A percentile compares a stretch with the other conserved stretches of the same genome.
phyloP scores from a whole-genome alignment of 495 filamentous ascomycete species.

The Chlorociboria aeruginascens region DNA sequence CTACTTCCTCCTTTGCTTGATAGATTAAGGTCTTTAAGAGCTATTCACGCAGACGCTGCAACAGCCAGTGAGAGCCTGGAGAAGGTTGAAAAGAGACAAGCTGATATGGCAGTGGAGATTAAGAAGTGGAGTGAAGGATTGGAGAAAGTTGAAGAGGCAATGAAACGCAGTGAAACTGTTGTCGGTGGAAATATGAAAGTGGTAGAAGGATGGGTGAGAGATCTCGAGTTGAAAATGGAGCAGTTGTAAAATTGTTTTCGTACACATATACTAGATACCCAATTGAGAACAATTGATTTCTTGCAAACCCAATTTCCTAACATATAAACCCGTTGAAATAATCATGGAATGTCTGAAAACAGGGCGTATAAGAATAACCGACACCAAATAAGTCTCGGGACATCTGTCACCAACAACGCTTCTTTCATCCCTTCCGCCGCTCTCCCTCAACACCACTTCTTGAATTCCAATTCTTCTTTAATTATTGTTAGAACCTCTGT shows the following conservation, averaged over 20 bases:
- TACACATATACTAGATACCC: constrained; percentile 17
- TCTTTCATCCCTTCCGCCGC: too few relatives aligned
- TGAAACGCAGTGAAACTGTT: constrained; percentile 54
- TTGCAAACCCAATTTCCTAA: not conserved
- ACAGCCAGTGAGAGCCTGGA: constrained; percentile 70
- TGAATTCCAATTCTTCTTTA: too few relatives aligned
- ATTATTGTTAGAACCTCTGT: too few relatives aligned
- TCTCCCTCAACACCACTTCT: too few relatives aligned
- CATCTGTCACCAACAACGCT: too few relatives aligned
- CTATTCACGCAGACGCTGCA: constrained; percentile 78
- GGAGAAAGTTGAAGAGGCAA: constrained; percentile 61
- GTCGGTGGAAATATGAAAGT: constrained; percentile 66
- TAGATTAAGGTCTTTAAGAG: constrained; percentile 68
- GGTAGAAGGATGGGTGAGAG: constrained; percentile 78
- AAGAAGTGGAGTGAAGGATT: constrained; percentile 77
- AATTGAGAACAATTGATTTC: constrained; percentile 2
- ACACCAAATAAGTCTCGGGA: too few relatives aligned
- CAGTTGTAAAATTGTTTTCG: constrained; percentile 26
- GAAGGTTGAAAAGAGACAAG: constrained; percentile 65
- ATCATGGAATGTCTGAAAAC: not conserved
- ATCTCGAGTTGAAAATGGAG: constrained; percentile 61
- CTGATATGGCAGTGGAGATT: constrained; percentile 73
- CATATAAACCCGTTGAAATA: too few relatives aligned
- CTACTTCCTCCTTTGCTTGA: constrained; percentile 78
- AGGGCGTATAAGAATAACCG: too few relatives aligned